Base-by-base conservation (phyloP, 73 alveolate genomes). In the Paramecium caudatum region DNA sequence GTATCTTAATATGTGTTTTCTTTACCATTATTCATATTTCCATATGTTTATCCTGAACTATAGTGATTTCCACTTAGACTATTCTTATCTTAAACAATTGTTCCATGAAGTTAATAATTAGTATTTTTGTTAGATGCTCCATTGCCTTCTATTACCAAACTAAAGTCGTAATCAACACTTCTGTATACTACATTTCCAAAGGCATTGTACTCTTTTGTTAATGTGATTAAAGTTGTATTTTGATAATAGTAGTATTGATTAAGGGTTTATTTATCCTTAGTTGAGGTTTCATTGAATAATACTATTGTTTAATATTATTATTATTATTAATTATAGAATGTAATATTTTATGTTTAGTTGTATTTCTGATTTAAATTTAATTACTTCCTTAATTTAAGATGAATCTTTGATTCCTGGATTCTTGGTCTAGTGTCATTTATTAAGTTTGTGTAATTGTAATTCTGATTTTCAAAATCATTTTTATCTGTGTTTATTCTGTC, bases 201-300 rank as follows among this genome's bases (percentile, higher is more conserved):
- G 9, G 46, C 23, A 6, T 55, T 43, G 13, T 12, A 55, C 30
- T 55, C 80, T 55, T 55, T 27, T 10, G 23, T 55, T 43, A 55
- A 55, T 13, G 30, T 43, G 0, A 55, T 43, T 10, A 55, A 55
- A 55, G 46, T 55, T 27, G 10, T 55, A 23, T 55, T 55, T 23
- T 55, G 80, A 55, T 55, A 55, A 2, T 27, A 10, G n/a, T 55
- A 55, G 45, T 55, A 55, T 55, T 55, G 23, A 21, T 55, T 55
- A 19, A 1, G 12, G 30, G 10, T 27, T 55, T 55, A 21, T 23
- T 55, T 55, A 27, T 23, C 2, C 3, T 10, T 9, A 1, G n/a
- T 21, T 23, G 46, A 17, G 30, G 80, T 10, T 10, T 5, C n/a
- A 23, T 55, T 55, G 46, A 55, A 55, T 1, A 55, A 9, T 27